Conservation (phyloP, 2,329 filamentous ascomycete species). For the Colletotrichum sp. region DNA sequence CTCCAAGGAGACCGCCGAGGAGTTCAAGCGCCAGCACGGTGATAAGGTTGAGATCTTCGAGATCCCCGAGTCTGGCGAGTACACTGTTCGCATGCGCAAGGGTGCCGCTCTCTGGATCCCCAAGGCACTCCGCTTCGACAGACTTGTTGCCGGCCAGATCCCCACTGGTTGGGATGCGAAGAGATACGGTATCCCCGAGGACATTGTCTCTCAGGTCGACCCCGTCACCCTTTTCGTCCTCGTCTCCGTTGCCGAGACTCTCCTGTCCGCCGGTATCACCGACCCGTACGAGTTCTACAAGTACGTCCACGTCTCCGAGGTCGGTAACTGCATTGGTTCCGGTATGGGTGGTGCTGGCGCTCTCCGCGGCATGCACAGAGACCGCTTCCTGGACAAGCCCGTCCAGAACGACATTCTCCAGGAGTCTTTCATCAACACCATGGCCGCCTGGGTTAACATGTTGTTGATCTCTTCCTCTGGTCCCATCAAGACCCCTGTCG, state of each 20-base stretch:
- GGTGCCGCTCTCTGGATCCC: conserved; percentile 94
- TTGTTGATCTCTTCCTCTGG: conserved; percentile 94
- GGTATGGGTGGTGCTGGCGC: conserved; percentile 96
- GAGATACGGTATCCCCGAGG: conserved; percentile 93
- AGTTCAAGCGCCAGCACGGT: conserved; percentile 96
- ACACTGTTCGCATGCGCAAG: conserved; percentile 93
- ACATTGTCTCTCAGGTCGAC: conserved; percentile 97
- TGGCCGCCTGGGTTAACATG: conserved; percentile 99
- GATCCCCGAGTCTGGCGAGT: conserved; percentile 91
- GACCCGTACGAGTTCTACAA: conserved; percentile 99
- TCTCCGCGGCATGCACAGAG: conserved; percentile 97
- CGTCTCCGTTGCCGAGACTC: conserved; percentile 89
- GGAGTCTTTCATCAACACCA: conserved; percentile 99
- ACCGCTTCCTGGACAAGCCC: conserved; percentile 94
- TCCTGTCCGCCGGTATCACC: conserved; percentile 92
- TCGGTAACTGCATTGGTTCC: conserved; percentile 97
- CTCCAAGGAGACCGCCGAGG: conserved; percentile 95
- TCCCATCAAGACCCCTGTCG: conserved; percentile 97
- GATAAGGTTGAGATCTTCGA: conserved; percentile 98
- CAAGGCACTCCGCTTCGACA: conserved; percentile 96
- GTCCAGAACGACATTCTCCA: conserved; percentile 99
- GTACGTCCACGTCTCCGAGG: conserved; percentile 97
- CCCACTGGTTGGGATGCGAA: conserved; percentile 97
- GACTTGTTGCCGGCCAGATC: conserved; percentile 95
- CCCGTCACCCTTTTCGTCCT: conserved; percentile 95